A percentile compares a stretch with the other conserved stretches of the same genome.
Evolutionary conservation across 495 filamentous ascomycete species (phyloP).

Genomic region (Viridothelium virens): DNA sequence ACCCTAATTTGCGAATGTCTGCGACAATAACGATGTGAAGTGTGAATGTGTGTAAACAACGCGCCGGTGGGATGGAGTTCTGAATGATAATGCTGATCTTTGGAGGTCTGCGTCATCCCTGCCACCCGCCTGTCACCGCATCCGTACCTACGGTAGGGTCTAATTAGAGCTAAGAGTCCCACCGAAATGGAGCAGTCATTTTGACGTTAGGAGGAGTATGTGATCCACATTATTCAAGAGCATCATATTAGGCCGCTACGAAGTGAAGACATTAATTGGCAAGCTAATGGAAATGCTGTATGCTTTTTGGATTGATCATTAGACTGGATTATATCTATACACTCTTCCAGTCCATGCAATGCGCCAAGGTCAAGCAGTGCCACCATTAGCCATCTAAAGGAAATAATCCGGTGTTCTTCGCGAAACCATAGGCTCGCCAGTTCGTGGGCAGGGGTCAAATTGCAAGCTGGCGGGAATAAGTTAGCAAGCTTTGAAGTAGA

Average conservation of each 20-base stretch:
- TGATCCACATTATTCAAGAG: not conserved
- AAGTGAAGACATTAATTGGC: not conserved
- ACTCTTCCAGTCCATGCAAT: slow-evolving; percentile 8
- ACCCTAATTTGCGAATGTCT: not conserved
- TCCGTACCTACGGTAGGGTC: not conserved
- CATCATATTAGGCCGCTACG: not conserved
- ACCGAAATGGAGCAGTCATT: not conserved
- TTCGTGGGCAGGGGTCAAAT: slow-evolving; percentile 96
- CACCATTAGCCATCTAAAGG: slow-evolving; percentile 52
- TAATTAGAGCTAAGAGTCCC: not conserved
- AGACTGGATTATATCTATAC: slow-evolving; percentile 4
- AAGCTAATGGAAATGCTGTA: slow-evolving; percentile 5
- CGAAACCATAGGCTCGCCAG: slow-evolving; percentile 98
- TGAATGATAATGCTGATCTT: not conserved
- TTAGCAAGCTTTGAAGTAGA: too few species aligned
- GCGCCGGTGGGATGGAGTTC: not conserved
- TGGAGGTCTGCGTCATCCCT: not conserved
- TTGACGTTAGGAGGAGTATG: not conserved
- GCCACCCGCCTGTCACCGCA: not conserved
- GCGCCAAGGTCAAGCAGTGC: not conserved
- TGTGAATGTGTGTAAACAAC: not conserved
- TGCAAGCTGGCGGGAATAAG: slow-evolving; percentile 61
- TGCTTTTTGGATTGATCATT: not conserved
- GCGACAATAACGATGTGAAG: not conserved
- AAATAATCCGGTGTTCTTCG: slow-evolving; percentile 96